Conservation (phyloP, 148 eudicot genomes). For the Vaccinium darrowii region DNA sequence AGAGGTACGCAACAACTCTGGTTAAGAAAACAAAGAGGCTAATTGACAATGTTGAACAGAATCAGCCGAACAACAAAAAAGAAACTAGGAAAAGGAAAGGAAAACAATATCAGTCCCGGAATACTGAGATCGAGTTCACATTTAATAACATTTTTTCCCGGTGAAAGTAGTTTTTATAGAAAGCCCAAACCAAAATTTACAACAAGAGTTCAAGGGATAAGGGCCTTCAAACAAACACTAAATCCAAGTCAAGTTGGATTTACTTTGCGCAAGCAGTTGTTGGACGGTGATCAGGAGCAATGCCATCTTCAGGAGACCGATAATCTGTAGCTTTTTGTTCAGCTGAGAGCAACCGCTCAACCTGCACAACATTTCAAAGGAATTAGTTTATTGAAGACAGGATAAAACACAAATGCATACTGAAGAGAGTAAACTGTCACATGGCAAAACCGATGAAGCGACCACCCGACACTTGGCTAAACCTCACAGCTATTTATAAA, state of each 20-base stretch:
- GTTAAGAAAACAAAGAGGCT: constrained; percentile 12
- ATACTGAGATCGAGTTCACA: not conserved
- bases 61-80: not conserved
- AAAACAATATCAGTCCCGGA: not conserved
- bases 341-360: constrained; percentile 84
- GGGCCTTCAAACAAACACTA: not conserved
- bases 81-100: not conserved
- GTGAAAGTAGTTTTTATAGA: too few species aligned
- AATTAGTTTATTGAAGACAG: not conserved
- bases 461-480: not conserved
- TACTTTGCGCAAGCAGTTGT: constrained; percentile 94
- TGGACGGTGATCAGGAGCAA: constrained; percentile 90
- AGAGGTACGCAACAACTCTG: constrained; percentile 95
- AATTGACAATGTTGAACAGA: constrained; percentile 7
- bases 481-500: not conserved
- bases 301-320: constrained; percentile 88
- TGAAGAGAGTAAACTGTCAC: not conserved
- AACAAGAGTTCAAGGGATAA: too few species aligned
- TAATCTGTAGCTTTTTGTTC: constrained; percentile 92
- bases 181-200: too few species aligned
- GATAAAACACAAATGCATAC: constrained; percentile 12
- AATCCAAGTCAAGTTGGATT: not conserved
- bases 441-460: not conserved
- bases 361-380: constrained; percentile 40
- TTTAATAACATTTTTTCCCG: not conserved